Conservation (phyloP, 2,329 filamentous ascomycete genomes). For the Claviceps lovelessii region DNA sequence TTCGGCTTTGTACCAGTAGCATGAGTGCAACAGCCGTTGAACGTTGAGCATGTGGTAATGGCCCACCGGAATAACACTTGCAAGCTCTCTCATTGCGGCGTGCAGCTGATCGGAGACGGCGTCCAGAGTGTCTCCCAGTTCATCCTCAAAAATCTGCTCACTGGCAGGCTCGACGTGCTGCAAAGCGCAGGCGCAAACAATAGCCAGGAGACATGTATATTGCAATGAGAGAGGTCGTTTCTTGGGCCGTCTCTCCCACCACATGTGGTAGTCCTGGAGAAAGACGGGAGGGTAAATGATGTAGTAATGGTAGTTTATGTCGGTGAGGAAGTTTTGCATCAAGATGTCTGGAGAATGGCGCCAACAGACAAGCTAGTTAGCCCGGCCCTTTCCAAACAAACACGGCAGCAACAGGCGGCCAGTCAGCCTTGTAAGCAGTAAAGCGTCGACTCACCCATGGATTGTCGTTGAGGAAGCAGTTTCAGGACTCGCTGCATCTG, state of each 20-base stretch:
- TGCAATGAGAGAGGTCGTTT: conserved; percentile 13
- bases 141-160: conserved; percentile 10
- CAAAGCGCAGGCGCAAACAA: conserved; percentile 16
- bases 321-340: conserved; percentile 15
- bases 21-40: conserved; percentile 16
- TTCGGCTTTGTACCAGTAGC: conserved; percentile 21
- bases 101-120: conserved; percentile 14
- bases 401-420: too few species aligned
- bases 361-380: neutral
- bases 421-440: neutral
- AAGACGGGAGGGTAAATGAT: conserved; percentile 18
- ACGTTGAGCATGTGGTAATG: conserved; percentile 16
- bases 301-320: conserved; percentile 21
- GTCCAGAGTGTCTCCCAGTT: conserved; percentile 10
- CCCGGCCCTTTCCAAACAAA: neutral
- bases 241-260: conserved; percentile 14
- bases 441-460: conserved; percentile 12
- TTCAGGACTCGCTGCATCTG: conserved; percentile 13
- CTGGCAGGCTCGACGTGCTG: conserved; percentile 14
- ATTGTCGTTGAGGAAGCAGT: conserved; percentile 12
- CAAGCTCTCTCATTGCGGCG: conserved; percentile 13
- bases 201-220: conserved; percentile 17
- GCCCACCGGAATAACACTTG: conserved; percentile 13
- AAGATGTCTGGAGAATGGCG: conserved; percentile 12
- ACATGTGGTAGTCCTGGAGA: conserved; percentile 16